Evolutionary conservation across 2,329 filamentous ascomycete genomes (phyloP), one percentile per base, ranked within the genome.

Genomic region (Colletotrichum simmondsii): DNA sequence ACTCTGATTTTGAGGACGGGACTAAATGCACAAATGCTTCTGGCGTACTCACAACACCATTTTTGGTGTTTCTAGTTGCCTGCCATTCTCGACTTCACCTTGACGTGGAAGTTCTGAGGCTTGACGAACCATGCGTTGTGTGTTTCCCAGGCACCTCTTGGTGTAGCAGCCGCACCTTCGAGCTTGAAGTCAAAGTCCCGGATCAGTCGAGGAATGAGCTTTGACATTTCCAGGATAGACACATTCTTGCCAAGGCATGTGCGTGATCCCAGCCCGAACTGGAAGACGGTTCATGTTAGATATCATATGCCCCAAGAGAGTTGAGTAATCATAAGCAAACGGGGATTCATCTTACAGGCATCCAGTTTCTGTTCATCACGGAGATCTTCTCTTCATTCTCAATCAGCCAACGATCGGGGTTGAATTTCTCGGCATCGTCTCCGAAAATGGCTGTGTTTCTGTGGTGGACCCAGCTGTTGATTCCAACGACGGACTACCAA

Each of bases 191-290:
- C 78, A 63, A 83, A 83, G 11, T 79, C 77, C 6, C 76, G 77
- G 12, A 84, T 64, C 2, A 84, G 69, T n/a, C 80, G 76, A 1
- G 85, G 85, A 3, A 86, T 78, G 16, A 86, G 65, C 74, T 85
- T 86, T 4, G 77, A 78, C 65, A 87, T 83, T 75, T 87, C 85
- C 64, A 87, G 74, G 14, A 83, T 76, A 2, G 84, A 82, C 28
- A 87, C 81, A 65, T 87, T 82, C 59, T 83, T 82, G 0, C 85
- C 85, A 5, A 87, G 75, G 68, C 85, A 87, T 0, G 81, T 85
- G 14, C 85, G 76, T 1, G 82, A 81, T 1, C 85, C 84, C 52
- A 82, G 76, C 0, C 84, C 84, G 72, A 86, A 86, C 75, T 83
- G 82, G 26, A 62, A 72, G 69, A 69, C 49, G 58, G 58, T n/a